phyloP scores from a whole-genome alignment of 1,284 basidiomycete genomes.

The Cutaneotrichosporon mucoides region DNA sequence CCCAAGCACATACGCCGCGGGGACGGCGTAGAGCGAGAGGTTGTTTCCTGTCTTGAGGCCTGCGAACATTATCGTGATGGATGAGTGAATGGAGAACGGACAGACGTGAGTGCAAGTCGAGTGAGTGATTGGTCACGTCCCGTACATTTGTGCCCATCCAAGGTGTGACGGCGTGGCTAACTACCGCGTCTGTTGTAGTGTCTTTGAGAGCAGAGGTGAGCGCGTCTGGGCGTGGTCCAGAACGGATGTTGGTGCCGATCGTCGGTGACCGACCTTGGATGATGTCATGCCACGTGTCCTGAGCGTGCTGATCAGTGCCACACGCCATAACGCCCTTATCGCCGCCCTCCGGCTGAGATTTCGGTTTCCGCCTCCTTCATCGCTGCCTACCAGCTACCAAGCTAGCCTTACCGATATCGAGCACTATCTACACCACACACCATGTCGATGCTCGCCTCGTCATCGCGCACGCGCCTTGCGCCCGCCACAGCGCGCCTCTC shows the following conservation, averaged over 20 bases:
- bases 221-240: too few species aligned
- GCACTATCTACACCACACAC: not conserved
- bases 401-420: too few species aligned
- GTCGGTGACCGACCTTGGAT: not conserved
- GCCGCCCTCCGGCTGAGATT: not conserved
- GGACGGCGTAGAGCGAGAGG: conserved; percentile 31
- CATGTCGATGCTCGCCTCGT: conserved; percentile 11
- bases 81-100: not conserved
- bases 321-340: not conserved
- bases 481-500: not conserved
- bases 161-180: too few species aligned
- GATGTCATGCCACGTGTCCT: not conserved
- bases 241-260: too few species aligned
- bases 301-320: not conserved
- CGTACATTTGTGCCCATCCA: too few species aligned
- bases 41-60: conserved; percentile 19
- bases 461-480: conserved; percentile 3
- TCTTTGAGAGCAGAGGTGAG: too few species aligned
- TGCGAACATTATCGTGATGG: conserved; percentile 3
- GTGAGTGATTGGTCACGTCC: too few species aligned
- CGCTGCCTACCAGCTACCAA: not conserved
- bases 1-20: conserved; percentile 26
- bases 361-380: not conserved
- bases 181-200: too few species aligned
- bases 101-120: too few species aligned